Evolutionary conservation across 2,329 filamentous ascomycete genomes (phyloP), one percentile per base, ranked within the genome.

Genomic region (Penicillium sp.): DNA sequence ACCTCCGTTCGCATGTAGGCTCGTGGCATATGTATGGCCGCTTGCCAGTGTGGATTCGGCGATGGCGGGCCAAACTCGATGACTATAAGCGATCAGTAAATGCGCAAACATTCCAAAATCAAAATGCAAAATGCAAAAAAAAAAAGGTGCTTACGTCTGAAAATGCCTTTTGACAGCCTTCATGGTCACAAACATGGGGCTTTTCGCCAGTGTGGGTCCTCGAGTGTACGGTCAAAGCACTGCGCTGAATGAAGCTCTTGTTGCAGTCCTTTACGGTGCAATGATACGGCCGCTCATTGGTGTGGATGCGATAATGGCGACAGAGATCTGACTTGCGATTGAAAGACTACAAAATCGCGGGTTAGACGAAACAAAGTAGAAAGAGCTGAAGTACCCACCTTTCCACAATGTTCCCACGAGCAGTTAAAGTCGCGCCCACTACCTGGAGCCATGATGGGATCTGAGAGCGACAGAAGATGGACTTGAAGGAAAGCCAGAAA

Each of bases 311-410:
- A 64, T 75, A 77, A 63, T 79, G 77, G 59, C 77, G 71, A 64
- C 76, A 76, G 41, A 79, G 72, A 66, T 79, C 77, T 23, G 77
- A 79, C 59, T 79, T 79, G 68, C 77, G 76, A 71, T 79, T 79
- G 71, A 79, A 79, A 6, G 76, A 77, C 77, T 79, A 62, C 48
- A 25, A 38, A 43, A 59, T 25, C 55, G 31, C 52, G 41, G 31
- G 38, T 51, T 36, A 55, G 42, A n/a, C 10, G 27, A n/a, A 48
- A 49, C 6, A 23, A 33, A 50, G 12, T 23, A 33, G 15, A 17
- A 43, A 33, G 19, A 49, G 33, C 41, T 33, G 15, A 27, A 48
- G 25, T 9, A 50, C 67, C 55, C 70, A 78, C 77, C 75, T 79
- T 79, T 61, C 70, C 72, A 66, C 77, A 79, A 47, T 72, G 65